Evolutionary conservation across 2,329 filamentous ascomycete genomes (phyloP).

Genomic region (Hymenoscyphus repandus): DNA sequence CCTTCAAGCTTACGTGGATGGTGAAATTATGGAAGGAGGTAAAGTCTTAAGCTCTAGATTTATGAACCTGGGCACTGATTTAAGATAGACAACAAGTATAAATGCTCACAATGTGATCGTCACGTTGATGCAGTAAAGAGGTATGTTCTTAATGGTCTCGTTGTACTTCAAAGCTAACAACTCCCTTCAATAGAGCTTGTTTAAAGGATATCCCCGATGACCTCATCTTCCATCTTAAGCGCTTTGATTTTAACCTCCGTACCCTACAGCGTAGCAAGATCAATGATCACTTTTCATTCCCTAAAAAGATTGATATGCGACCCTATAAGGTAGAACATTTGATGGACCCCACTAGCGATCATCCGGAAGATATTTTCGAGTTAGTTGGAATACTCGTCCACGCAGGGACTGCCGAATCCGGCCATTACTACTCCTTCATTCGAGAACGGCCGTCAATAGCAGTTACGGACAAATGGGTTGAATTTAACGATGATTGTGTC

Average conservation of each 20-base stretch:
- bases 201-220: constrained; percentile 90
- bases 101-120: constrained; percentile 82
- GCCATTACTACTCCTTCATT: constrained; percentile 96
- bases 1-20: constrained; percentile 89
- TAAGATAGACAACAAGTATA: constrained; percentile 84
- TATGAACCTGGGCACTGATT: constrained; percentile 21
- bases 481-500: constrained; percentile 91
- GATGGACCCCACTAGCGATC: constrained; percentile 51
- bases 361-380: constrained; percentile 74
- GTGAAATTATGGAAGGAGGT: constrained; percentile 92
- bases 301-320: constrained; percentile 75
- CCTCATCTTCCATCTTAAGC: constrained; percentile 89
- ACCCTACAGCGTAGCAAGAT: constrained; percentile 84
- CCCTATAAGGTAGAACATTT: constrained; percentile 87
- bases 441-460: constrained; percentile 63
- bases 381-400: constrained; percentile 94
- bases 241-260: constrained; percentile 75
- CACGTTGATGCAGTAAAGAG: constrained; percentile 92
- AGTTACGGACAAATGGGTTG: constrained; percentile 61
- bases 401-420: constrained; percentile 85
- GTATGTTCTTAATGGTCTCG: constrained; percentile 35
- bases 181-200: constrained; percentile 57
- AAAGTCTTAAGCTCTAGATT: constrained; percentile 24
- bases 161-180: constrained; percentile 11
- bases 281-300: constrained; percentile 91